Base-by-base conservation (phyloP, 1,284 basidiomycete genomes). In the Boletus austroedulis region DNA sequence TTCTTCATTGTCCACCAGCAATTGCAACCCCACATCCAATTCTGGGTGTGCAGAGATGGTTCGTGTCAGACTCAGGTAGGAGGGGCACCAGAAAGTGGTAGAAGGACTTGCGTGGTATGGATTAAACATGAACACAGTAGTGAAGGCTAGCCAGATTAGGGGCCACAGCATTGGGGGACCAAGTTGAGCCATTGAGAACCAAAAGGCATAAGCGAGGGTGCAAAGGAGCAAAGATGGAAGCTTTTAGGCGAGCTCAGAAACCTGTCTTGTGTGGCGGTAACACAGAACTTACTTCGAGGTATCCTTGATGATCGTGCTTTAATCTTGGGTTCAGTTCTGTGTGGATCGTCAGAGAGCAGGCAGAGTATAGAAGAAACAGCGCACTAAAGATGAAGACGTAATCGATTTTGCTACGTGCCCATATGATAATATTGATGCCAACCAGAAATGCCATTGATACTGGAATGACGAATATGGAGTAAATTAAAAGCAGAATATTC, bases 301-400 rank as follows among this genome's bases (percentile, higher is more conserved):
- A 98, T 72, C 92, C 85, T 41, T 87, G 83, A 65, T 86, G 82
- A 70, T 97, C 93, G 52, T 96, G 77, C 36, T 82, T 83, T 26
- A 87, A 88, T 53, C 89, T 80, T 9, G 89, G 73, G 64, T 95
- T 86, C 52, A 95, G 73, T 70, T 92, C 93, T 94, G 62, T 19
- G 23, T 23, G 47, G 31, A 38, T 28, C 31, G n/a, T 61, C 17
- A 61, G 21, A 24, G n/a, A 44, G 9, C 10, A 9, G 41, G 32
- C 1, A 19, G 26, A 46, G 17, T 0, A 14, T 8, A 19, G 46
- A 76, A 38, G 7, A 26, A 23, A n/a, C 26, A 26, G 67, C 80
- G 53, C 56, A 90, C 89, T 86, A 66, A 98, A 95, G 53, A 98
- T 95, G 72, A 98, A 96, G 21, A 85, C 82, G 62, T 94, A 94